Evolutionary conservation across 768 basidiomycete species (phyloP), one percentile per base, ranked within the genome.

Genomic region (Lyophyllum shimeji): DNA sequence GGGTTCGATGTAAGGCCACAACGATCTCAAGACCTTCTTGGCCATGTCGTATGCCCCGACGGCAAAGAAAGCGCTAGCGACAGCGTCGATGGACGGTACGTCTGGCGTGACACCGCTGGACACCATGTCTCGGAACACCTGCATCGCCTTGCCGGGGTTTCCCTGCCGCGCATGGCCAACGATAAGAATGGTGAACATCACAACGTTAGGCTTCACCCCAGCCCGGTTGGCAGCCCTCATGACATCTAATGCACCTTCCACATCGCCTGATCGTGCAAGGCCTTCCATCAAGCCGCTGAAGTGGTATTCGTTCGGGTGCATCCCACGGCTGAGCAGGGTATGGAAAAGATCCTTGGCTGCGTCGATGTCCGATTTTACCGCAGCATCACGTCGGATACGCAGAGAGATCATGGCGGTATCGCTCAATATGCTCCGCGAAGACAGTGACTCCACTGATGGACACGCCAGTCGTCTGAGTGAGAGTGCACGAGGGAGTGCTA

Each of bases 121-220:
- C 12, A 89, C 60, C 89, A 94, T 91, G 37, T 75, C 69, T 31
- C 77, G 77, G 64, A 91, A 93, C 23, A 76, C 71, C 29, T 67
- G 69, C 60, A 81, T 69, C 0, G 89, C 89, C 24, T 71, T 65
- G 2, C 72, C 71, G 5, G 87, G 82, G 29, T 83, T 71, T 13
- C 82, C 80, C 50, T 77, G 75, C n/a, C 82, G 81, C 20, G 82
- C 87, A 67, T 86, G 81, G 2, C 88, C 91, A 33, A 78, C 75
- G 61, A 95, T 85, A 57, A 95, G 78, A 58, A 87, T 84, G 23
- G 91, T 93, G 74, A 85, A 89, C 79, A 90, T 83, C 44, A 86
- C 79, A 18, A 82, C 77, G 60, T 85, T 84, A 20, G 85, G 81
- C 21, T 74, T 68, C 56, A 87, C 66, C 23, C 84, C 83, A 4